phyloP scores from a whole-genome alignment of 495 filamentous ascomycete species.

The Neurospora sp. region DNA sequence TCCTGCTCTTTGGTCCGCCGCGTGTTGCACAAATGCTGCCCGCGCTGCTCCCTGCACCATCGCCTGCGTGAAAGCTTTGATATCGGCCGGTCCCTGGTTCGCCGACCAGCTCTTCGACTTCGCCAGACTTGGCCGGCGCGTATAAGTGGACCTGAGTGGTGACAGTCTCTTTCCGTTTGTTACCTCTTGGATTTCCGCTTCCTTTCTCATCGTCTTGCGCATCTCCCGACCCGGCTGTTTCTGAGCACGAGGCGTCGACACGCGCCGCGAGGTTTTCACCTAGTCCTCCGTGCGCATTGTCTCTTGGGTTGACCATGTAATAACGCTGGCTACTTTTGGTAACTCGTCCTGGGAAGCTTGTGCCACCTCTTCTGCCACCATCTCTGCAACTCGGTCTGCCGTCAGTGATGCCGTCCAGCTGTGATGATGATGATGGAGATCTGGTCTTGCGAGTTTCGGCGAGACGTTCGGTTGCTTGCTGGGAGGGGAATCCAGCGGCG shows the following conservation, averaged over 20 bases:
- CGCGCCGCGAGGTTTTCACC: constrained; percentile 1
- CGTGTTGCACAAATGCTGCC: constrained; percentile 11
- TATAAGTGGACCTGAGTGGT: constrained; percentile 16
- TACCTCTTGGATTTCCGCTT: neutral
- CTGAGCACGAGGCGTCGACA: neutral
- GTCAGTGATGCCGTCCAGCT: constrained; percentile 1
- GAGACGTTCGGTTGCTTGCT: constrained; percentile 23
- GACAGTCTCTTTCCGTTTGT: constrained; percentile 4
- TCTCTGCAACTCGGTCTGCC: neutral
- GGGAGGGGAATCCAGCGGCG: constrained; percentile 23
- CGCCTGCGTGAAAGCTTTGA: neutral
- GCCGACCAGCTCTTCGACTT: neutral
- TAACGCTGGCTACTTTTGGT: constrained; percentile 19
- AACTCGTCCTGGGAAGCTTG: neutral
- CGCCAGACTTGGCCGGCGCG: constrained; percentile 2
- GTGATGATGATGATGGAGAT: constrained; percentile 10
- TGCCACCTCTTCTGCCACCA: neutral
- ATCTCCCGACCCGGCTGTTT: constrained; percentile 7
- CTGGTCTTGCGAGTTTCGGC: constrained; percentile 22
- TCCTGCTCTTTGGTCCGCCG: neutral
- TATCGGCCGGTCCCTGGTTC: neutral
- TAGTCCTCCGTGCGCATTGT: constrained; percentile 3
- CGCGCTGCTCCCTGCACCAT: constrained; percentile 22
- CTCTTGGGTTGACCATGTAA: constrained; percentile 10
- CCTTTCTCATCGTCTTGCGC: constrained; percentile 20